A percentile compares a stretch with the other conserved stretches of the same genome.
phyloP scores from a whole-genome alignment of 2,329 filamentous ascomycete genomes.

The Colletotrichum plurivorum region DNA sequence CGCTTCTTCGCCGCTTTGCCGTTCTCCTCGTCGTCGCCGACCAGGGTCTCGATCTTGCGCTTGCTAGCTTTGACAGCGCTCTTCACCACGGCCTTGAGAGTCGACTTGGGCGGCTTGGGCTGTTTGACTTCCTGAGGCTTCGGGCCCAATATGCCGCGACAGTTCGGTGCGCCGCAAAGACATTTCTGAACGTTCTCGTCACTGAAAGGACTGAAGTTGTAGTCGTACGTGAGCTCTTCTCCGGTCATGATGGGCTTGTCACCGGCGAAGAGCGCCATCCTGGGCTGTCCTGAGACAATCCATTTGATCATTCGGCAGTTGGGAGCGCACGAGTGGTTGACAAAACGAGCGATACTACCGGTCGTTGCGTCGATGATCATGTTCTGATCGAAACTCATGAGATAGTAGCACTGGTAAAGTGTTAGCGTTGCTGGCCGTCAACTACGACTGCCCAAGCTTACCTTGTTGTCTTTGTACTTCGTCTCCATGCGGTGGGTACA shows the following conservation, averaged over 20 bases:
- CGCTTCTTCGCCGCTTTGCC: slow-evolving; percentile 43
- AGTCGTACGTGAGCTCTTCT: slow-evolving; percentile 96
- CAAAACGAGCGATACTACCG: slow-evolving; percentile 95
- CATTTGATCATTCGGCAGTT: slow-evolving; percentile 99
- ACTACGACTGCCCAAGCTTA: slow-evolving; percentile 58
- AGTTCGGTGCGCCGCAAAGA: slow-evolving; percentile 74
- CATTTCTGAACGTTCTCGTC: slow-evolving; percentile 78
- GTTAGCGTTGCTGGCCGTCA: slow-evolving; percentile 35
- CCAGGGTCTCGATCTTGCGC: slow-evolving; percentile 69
- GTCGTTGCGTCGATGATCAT: slow-evolving; percentile 98
- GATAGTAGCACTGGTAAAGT: slow-evolving; percentile 86
- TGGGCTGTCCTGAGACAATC: slow-evolving; percentile 92
- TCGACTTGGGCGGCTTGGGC: slow-evolving; percentile 61
- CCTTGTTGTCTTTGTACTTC: slow-evolving; percentile 93
- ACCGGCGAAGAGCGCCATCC: slow-evolving; percentile 97
- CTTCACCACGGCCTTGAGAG: slow-evolving; percentile 55
- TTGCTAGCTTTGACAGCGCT: slow-evolving; percentile 64
- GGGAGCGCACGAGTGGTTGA: slow-evolving; percentile 96
- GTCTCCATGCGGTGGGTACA: slow-evolving; percentile 95
- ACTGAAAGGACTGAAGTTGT: slow-evolving; percentile 80
- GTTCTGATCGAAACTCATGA: slow-evolving; percentile 98
- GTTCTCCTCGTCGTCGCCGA: slow-evolving; percentile 57
- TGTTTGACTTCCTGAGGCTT: slow-evolving; percentile 70
- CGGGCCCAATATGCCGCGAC: slow-evolving; percentile 74
- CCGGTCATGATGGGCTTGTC: slow-evolving; percentile 92